Conservation (phyloP, 2,329 filamentous ascomycete genomes). For the Dactylella cylindrospora region DNA sequence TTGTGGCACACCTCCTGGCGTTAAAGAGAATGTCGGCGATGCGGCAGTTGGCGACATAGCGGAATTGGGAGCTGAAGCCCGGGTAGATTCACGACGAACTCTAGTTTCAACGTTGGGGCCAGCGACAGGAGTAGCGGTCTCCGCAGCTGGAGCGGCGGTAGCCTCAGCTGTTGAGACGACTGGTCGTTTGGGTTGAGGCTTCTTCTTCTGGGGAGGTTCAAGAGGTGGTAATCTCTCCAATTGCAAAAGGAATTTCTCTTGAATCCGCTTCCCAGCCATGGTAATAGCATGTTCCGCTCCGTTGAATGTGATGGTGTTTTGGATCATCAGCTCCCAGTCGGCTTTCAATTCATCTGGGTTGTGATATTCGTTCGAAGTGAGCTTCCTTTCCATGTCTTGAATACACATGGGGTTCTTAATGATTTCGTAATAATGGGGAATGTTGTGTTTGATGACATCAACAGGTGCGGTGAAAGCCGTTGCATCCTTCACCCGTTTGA, state of each 20-base stretch:
- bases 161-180: slow-evolving; percentile 51
- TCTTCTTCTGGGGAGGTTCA: slow-evolving; percentile 61
- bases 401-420: slow-evolving; percentile 84
- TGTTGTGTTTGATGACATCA: slow-evolving; percentile 69
- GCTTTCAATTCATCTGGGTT: slow-evolving; percentile 71
- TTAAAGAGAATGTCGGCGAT: slow-evolving; percentile 69
- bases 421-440: slow-evolving; percentile 72
- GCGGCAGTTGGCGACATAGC: slow-evolving; percentile 56
- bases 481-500: slow-evolving; percentile 85
- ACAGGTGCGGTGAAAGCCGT: slow-evolving; percentile 76
- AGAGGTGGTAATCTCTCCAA: slow-evolving; percentile 62
- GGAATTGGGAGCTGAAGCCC: slow-evolving; percentile 48
- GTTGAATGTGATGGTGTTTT: slow-evolving; percentile 81
- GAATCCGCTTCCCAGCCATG: slow-evolving; percentile 62
- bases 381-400: slow-evolving; percentile 73
- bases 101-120: slow-evolving; percentile 50
- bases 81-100: slow-evolving; percentile 56
- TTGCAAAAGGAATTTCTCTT: slow-evolving; percentile 56
- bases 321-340: slow-evolving; percentile 75
- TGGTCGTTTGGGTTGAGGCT: slow-evolving; percentile 56
- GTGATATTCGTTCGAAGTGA: slow-evolving; percentile 70
- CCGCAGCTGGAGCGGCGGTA: slow-evolving; percentile 51
- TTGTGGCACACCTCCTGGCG: slow-evolving; percentile 73
- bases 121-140: slow-evolving; percentile 47
- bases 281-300: slow-evolving; percentile 74